These are phyloP conservation scores for Sphaerulina populicola DNA, from an alignment of 2,329 filamentous ascomycete species.

Conservation along the genomic window DNA sequence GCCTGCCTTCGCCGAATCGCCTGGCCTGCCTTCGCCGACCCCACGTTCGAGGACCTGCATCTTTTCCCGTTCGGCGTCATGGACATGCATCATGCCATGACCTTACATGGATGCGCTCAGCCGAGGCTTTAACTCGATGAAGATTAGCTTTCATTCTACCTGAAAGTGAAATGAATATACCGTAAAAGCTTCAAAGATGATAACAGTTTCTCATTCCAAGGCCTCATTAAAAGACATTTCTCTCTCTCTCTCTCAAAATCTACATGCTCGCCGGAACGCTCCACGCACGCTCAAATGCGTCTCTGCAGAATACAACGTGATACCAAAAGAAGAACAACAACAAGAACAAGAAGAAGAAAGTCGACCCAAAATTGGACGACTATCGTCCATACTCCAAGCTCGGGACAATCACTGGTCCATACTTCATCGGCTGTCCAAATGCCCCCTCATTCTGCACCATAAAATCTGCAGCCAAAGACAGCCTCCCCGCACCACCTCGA, in stretches of 20 bases:
- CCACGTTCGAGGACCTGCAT: background rate
- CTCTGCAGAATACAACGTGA: background rate
- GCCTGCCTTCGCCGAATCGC: too few relatives aligned
- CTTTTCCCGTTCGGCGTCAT: background rate
- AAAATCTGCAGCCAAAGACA: constrained; percentile 91
- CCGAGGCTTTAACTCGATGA: background rate
- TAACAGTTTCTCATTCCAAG: background rate
- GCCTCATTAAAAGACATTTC: too few relatives aligned
- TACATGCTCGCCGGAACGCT: background rate
- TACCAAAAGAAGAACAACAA: background rate
- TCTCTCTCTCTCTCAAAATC: background rate
- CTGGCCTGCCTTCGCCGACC: background rate
- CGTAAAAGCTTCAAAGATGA: too few relatives aligned
- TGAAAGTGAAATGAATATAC: too few relatives aligned
- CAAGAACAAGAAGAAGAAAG: background rate
- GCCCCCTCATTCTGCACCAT: constrained; percentile 88
- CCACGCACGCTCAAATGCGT: background rate
- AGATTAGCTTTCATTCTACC: background rate
- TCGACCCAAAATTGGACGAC: background rate
- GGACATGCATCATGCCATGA: background rate
- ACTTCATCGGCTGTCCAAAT: constrained; percentile 80
- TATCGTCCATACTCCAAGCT: constrained; percentile 48
- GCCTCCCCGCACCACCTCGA: constrained; percentile 32
- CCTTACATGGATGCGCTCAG: background rate
- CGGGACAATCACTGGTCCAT: constrained; percentile 91